Evolutionary conservation across 2,329 filamentous ascomycete species (phyloP).

Genomic region (Stemphylium vesicarium): DNA sequence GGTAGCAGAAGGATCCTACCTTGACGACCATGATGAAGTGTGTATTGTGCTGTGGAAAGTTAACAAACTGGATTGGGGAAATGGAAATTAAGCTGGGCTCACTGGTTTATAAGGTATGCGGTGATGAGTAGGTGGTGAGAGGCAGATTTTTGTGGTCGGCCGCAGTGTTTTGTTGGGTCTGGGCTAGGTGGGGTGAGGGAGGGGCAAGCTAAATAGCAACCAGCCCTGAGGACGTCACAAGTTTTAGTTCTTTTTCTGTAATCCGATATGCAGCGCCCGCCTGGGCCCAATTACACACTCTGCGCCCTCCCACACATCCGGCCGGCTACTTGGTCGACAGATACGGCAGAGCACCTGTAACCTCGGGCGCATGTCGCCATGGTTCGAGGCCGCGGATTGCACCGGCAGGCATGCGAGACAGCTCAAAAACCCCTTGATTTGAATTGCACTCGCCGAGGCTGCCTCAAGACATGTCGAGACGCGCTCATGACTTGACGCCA

Average conservation of each 20-base stretch:
- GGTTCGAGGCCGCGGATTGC: slow-evolving; percentile 32
- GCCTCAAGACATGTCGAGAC: not conserved
- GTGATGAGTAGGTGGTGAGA: slow-evolving; percentile 25
- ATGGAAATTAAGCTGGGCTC: slow-evolving; percentile 17
- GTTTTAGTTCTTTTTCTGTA: slow-evolving; percentile 36
- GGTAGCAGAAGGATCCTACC: slow-evolving; percentile 41
- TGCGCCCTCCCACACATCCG: slow-evolving; percentile 39
- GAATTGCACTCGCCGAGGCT: slow-evolving; percentile 21
- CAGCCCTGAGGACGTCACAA: slow-evolving; percentile 36
- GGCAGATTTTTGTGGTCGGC: slow-evolving; percentile 30
- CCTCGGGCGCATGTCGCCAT: slow-evolving; percentile 33
- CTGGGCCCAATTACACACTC: slow-evolving; percentile 38
- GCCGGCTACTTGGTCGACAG: slow-evolving; percentile 35
- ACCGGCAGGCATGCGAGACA: slow-evolving; percentile 22
- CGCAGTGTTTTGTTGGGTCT: slow-evolving; percentile 38
- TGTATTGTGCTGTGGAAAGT: slow-evolving; percentile 30
- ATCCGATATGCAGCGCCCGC: slow-evolving; percentile 39
- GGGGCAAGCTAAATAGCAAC: slow-evolving; percentile 32
- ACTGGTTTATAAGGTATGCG: slow-evolving; percentile 29
- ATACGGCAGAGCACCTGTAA: slow-evolving; percentile 23
- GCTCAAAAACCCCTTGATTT: slow-evolving; percentile 18
- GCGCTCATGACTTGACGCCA: slow-evolving; percentile 7
- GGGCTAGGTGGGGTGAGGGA: slow-evolving; percentile 38
- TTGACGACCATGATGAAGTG: slow-evolving; percentile 55
- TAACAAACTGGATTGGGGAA: slow-evolving; percentile 16